Conservation (phyloP, 139 green algal species). For the Raphidocelis subcapitata region DNA sequence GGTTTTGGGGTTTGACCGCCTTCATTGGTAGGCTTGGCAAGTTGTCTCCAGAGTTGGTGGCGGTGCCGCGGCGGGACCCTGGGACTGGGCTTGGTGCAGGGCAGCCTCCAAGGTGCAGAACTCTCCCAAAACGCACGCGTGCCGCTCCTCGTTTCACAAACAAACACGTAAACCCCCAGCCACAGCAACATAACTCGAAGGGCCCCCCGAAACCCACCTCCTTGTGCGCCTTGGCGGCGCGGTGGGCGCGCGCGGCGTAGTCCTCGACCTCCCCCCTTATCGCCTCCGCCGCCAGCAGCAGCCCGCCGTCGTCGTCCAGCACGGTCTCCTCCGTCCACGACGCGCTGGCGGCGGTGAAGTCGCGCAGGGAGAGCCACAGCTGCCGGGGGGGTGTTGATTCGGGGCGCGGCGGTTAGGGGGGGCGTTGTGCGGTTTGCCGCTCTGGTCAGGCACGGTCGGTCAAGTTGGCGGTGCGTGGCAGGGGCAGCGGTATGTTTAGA, state of each 20-base stretch:
- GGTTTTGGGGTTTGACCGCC: neutral
- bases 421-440: neutral
- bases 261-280: constrained; percentile 66
- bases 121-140: too few relatives aligned
- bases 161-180: too few relatives aligned
- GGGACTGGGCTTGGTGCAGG: neutral
- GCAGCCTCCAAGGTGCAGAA: neutral
- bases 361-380: constrained; percentile 64
- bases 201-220: constrained; percentile 30
- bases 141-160: too few relatives aligned
- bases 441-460: neutral
- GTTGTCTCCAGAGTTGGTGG: too few relatives aligned
- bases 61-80: neutral
- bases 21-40: too few relatives aligned
- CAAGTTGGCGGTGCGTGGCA: neutral
- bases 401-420: neutral
- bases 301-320: constrained; percentile 46
- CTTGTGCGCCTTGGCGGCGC: constrained; percentile 69
- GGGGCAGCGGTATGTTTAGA: too few relatives aligned
- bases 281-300: constrained; percentile 56
- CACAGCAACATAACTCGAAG: too few relatives aligned
- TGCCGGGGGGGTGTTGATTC: constrained; percentile 8
- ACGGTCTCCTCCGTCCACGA: constrained; percentile 69
- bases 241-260: constrained; percentile 61
- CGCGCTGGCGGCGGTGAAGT: constrained; percentile 63